Evolutionary conservation across 2,329 filamentous ascomycete genomes (phyloP).

Genomic region (Cercospora zeae-maydis): DNA sequence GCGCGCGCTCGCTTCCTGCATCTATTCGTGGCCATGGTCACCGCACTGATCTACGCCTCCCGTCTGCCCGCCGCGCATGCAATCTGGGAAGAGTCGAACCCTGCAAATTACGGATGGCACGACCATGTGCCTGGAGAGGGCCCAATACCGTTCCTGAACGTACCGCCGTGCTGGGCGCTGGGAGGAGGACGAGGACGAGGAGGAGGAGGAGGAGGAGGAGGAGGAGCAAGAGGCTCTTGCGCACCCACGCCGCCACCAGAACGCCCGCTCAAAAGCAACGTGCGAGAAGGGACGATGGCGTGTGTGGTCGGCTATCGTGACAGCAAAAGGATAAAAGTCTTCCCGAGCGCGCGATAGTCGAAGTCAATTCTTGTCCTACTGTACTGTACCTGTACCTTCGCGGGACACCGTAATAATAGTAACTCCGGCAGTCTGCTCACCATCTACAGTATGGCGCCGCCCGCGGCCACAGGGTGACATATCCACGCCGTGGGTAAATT

Average conservation of each 20-base stretch:
- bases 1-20: background rate
- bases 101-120: background rate
- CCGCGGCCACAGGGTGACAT: too few relatives aligned
- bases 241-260: background rate
- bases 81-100: background rate
- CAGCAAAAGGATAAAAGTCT: background rate
- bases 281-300: background rate
- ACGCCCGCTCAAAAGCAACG: background rate
- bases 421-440: too few relatives aligned
- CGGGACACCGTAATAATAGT: too few relatives aligned
- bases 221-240: background rate
- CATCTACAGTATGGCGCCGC: too few relatives aligned
- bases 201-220: too few relatives aligned
- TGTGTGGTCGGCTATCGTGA: background rate
- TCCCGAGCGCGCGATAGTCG: background rate
- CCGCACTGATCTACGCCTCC: background rate
- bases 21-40: background rate
- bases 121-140: slow-evolving; percentile 1
- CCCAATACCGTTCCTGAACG: background rate
- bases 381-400: too few relatives aligned
- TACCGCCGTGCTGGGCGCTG: background rate
- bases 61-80: background rate
- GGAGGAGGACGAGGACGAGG: too few relatives aligned
- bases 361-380: background rate
- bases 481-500: too few relatives aligned